Conservation (phyloP, 78 protist genomes). For the Protostelium mycophagum region DNA sequence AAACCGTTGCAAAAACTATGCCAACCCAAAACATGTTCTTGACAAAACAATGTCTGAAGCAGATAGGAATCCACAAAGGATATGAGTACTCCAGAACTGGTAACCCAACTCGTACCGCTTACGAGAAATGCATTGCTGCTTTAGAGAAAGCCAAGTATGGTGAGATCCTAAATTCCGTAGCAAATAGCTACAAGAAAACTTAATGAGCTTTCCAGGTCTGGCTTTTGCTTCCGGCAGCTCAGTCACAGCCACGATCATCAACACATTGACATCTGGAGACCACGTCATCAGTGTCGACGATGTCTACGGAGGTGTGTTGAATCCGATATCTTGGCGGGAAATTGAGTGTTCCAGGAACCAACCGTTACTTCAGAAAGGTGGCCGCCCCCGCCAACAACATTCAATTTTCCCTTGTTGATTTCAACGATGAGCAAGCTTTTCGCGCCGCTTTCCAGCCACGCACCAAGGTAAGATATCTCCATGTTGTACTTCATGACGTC, state of each 20-base stretch:
- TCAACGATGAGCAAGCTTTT: conserved; percentile 47
- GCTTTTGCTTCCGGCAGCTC: conserved; percentile 79
- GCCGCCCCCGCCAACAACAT: conserved; percentile 35
- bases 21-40: too few relatives aligned
- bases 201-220: conserved; percentile 13
- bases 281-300: conserved; percentile 80
- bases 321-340: too few relatives aligned
- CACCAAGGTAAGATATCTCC: conserved; percentile 15
- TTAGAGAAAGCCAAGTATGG: conserved; percentile 81
- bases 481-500: neutral
- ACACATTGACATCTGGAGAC: conserved; percentile 74
- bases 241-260: conserved; percentile 59
- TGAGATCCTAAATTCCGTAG: neutral
- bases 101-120: conserved; percentile 92
- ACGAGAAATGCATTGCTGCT: conserved; percentile 82
- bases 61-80: conserved; percentile 17
- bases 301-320: conserved; percentile 93
- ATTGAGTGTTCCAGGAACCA: too few relatives aligned
- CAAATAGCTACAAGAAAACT: neutral
- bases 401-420: conserved; percentile 71
- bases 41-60: neutral
- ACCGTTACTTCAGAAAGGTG: conserved; percentile 50
- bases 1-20: too few relatives aligned
- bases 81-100: conserved; percentile 92
- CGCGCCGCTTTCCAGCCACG: conserved; percentile 51